Evolutionary conservation across 1,139 yeast species (phyloP), one percentile per base, ranked within the genome.

Genomic region (Blastobotrys raffinosifermentans): DNA sequence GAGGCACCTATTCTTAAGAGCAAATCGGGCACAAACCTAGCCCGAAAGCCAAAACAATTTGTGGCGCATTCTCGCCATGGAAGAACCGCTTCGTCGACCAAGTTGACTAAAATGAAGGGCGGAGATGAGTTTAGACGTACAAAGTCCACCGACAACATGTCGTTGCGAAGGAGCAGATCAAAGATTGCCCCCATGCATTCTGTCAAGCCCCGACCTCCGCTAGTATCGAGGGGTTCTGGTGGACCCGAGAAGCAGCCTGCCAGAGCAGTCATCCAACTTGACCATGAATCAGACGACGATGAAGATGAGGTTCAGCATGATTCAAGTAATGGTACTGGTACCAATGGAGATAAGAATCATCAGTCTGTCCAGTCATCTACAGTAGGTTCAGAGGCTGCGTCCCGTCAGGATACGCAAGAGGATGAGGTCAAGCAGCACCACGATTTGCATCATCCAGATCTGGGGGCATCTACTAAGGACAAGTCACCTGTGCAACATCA

Each of bases 221-320:
- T n/a, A n/a, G n/a, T n/a, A n/a, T n/a, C n/a, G n/a, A n/a, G n/a
- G n/a, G n/a, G n/a, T n/a, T n/a, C n/a, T n/a, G n/a, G n/a, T n/a
- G n/a, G n/a, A n/a, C n/a, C n/a, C n/a, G n/a, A n/a, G n/a, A n/a
- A n/a, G n/a, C n/a, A n/a, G n/a, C n/a, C n/a, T n/a, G n/a, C n/a
- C n/a, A 58, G 53, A 6, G 58, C 60, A 9, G 46, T 46, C 13
- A 47, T 48, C 15, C 55, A 55, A 2, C 54, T 58, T 10, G 58
- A 50, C 21, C 61, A 53, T 4, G 59, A 42, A 8, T 8, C 23
- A 20, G 16, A 25, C 13, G 15, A 10, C 15, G 11, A n/a, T n/a
- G 10, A 13, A 25, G 15, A n/a, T 13, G 15, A 10, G 27, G 11
- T n/a, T n/a, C 7, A 25, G 13, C 13, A 6, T 6, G 15, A 5